Base-by-base conservation (phyloP, 139 green algal genomes). In the Marvania coccoides region DNA sequence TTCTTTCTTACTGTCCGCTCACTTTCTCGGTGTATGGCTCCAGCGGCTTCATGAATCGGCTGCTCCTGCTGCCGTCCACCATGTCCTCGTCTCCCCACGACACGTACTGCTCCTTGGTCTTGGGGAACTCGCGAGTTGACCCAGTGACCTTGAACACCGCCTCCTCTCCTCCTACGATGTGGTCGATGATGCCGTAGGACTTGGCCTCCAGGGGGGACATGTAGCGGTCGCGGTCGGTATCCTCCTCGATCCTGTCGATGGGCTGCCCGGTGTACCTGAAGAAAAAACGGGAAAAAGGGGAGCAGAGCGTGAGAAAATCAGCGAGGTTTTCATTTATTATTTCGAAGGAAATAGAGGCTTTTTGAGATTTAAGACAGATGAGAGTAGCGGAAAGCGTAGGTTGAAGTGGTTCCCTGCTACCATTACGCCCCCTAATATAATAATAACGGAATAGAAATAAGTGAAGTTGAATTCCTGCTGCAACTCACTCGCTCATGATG, bases 151-250 rank as follows among this genome's bases (percentile, higher is more conserved):
- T 66, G 63, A 86, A 82, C n/a, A 78, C 78, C 6, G 86, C 71
- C 37, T 96, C 90, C 37, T 97, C 92, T 8, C 90, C 94, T 15
- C 94, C 94, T 35, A 99, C 91, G 71, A 99, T 89, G 61, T 93
- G 79, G 77, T 99, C 94, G 69, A 98, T 97, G 24, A 98, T 68
- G 15, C 94, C 94, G 58, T 99, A 99, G 42, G 90, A 69, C 80
- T 92, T 91, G 29, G 94, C 88, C 79, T 99, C 94, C 30, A 97
- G 63, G 9, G 94, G 88, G 0, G 83, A 95, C 94, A 99, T 98
- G 86, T 98, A 99, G 6, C 90, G 71, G 74, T 98, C 94, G 31
- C 93, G 79, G 76, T 99, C 94, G 6, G 94, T 98, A 82, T 99
- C 94, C 76, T 94, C 82, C 74, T 98, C 92, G 59, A 99, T 88